These are phyloP conservation scores for Capsella bursapastoris DNA, from an alignment of 345 rosid genomes.

Conservation along the genomic window DNA sequence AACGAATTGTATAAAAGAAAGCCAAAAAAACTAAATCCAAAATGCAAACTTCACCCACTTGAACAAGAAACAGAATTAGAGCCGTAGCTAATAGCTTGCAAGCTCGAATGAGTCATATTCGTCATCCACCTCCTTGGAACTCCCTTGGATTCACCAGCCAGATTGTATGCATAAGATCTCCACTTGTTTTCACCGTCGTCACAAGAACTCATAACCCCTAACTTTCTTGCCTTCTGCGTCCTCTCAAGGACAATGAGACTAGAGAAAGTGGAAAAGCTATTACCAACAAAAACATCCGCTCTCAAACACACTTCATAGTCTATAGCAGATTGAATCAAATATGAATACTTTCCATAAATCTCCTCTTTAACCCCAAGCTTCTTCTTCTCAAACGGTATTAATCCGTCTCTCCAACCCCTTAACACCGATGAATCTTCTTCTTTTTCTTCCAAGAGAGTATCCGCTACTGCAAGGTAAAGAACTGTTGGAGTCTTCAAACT, in stretches of 20 bases:
- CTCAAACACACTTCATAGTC: constrained; percentile 92
- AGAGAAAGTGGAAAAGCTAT: constrained; percentile 95
- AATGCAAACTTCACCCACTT: constrained; percentile 33
- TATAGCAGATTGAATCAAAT: constrained; percentile 91
- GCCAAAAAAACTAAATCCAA: constrained; percentile 13
- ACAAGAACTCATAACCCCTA: constrained; percentile 67
- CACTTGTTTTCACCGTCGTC: constrained; percentile 56
- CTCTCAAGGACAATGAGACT: constrained; percentile 89
- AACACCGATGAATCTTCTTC: constrained; percentile 63
- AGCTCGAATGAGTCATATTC: constrained; percentile 80
- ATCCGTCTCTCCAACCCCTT: constrained; percentile 75
- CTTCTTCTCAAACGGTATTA: constrained; percentile 83
- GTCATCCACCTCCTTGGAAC: constrained; percentile 86
- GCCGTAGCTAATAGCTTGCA: constrained; percentile 85
- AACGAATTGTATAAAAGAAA: constrained; percentile 32
- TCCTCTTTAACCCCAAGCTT: constrained; percentile 68
- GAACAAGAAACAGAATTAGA: constrained; percentile 72
- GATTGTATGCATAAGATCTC: constrained; percentile 92
- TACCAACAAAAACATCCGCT: constrained; percentile 90
- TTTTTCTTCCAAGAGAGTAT: constrained; percentile 63
- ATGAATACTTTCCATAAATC: constrained; percentile 76
- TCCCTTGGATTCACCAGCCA: constrained; percentile 57
- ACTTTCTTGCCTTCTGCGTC: constrained; percentile 72
- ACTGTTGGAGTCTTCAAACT: constrained; percentile 57
- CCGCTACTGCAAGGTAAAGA: constrained; percentile 89